Percentiles rank a stretch among this genome's conserved stretches.
Conservation (phyloP, 1,139 yeast species). For the Pneumocystis oryctolagi region DNA sequence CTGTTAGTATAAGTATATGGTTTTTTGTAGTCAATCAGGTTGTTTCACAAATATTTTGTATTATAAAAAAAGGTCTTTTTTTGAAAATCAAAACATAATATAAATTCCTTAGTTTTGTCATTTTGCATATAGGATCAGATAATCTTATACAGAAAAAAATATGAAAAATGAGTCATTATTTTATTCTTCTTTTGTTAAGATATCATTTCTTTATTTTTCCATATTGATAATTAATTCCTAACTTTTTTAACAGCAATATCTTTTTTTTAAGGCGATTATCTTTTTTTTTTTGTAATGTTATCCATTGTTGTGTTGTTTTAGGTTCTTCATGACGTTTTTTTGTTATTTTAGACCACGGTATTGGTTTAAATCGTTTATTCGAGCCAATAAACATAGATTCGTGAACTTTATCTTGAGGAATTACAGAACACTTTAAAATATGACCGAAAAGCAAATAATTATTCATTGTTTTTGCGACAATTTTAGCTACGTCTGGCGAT, state of each 20-base stretch:
- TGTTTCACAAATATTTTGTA: slow-evolving; percentile 1
- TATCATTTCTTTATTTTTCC: slow-evolving; percentile 4
- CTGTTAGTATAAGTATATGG: slow-evolving; percentile 12
- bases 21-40: slow-evolving; percentile 2
- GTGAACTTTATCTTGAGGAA: slow-evolving; percentile 33
- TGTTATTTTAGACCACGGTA: slow-evolving; percentile 48
- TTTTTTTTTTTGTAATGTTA: slow-evolving; percentile 39
- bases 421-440: slow-evolving; percentile 50
- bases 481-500: slow-evolving; percentile 56
- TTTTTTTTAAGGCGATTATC: slow-evolving; percentile 34
- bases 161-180: too few relatives aligned
- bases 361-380: slow-evolving; percentile 39
- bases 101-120: not conserved
- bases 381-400: slow-evolving; percentile 41
- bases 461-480: slow-evolving; percentile 92
- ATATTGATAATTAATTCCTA: slow-evolving; percentile 35
- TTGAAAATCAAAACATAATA: not conserved
- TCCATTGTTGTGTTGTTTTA: slow-evolving; percentile 46
- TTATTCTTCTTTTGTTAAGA: not conserved
- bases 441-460: slow-evolving; percentile 84
- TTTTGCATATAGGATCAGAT: not conserved
- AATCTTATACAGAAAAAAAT: not conserved
- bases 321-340: slow-evolving; percentile 42
- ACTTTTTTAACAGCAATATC: slow-evolving; percentile 29
- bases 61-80: not conserved